Conservation (phyloP, 176 grass and related monocot genomes). For the Elymus sibiricus region DNA sequence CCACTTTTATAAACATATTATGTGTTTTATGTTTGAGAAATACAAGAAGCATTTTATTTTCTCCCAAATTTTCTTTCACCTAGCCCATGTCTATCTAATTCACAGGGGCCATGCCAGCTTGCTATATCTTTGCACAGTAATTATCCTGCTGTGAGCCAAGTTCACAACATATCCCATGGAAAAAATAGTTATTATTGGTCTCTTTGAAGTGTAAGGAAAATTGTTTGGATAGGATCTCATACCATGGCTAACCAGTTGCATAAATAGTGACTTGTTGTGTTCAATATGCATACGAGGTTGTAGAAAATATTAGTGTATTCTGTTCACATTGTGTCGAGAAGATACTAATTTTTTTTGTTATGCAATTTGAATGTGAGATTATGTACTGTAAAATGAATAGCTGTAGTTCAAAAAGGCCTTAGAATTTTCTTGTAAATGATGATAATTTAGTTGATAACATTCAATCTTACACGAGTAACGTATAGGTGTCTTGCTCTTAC, state of each 20-base stretch:
- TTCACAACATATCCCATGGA: not conserved
- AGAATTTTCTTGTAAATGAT: not conserved
- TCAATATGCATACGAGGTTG: not conserved
- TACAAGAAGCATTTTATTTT: not conserved
- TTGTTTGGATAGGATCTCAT: too few species aligned
- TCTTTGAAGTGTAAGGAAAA: not conserved
- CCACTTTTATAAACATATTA: not conserved
- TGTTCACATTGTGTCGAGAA: not conserved
- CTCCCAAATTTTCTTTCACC: not conserved
- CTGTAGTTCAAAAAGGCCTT: not conserved
- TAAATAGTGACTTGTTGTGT: not conserved
- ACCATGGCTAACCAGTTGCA: not conserved
- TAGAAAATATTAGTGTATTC: not conserved
- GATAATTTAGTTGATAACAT: not conserved
- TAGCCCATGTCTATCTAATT: not conserved
- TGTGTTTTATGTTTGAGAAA: not conserved
- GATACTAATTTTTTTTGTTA: not conserved
- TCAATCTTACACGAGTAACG: not conserved
- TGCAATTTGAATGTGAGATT: not conserved
- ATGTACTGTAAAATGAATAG: not conserved
- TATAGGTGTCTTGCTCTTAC: conserved; percentile 18
- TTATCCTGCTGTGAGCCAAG: not conserved
- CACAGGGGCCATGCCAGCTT: not conserved
- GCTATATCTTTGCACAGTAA: not conserved
- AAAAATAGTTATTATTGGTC: not conserved